Evolutionary conservation across 1,139 yeast species (phyloP).

Genomic region (Lodderomyces elongisporus): DNA sequence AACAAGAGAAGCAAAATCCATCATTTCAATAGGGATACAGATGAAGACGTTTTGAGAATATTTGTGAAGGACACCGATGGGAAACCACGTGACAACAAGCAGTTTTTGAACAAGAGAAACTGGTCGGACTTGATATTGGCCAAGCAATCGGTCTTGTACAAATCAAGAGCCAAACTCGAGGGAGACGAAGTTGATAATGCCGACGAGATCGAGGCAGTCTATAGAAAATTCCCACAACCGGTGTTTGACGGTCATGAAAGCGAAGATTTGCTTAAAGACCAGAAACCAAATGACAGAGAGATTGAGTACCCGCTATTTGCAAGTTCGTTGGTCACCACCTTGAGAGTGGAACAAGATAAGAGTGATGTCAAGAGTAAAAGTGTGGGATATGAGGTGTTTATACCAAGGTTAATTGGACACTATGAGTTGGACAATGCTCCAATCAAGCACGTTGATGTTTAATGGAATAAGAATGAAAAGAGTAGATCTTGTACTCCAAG

Average conservation of each 20-base stretch:
- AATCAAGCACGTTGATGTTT: constrained; percentile 27
- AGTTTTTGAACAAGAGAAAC: constrained; percentile 75
- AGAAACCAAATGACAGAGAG: constrained; percentile 18
- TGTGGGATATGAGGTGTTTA: constrained; percentile 59
- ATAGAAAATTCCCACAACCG: constrained; percentile 31
- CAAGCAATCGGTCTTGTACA: constrained; percentile 26
- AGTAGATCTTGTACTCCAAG: no score
- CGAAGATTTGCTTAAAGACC: constrained; percentile 9
- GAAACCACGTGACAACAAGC: constrained; percentile 44
- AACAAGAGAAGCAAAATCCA: constrained; percentile 67
- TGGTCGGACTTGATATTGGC: constrained; percentile 53
- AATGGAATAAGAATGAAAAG: no score
- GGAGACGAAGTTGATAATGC: constrained; percentile 2
- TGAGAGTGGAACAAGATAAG: constrained; percentile 67
- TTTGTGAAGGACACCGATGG: constrained; percentile 65
- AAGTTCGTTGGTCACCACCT: constrained; percentile 60
- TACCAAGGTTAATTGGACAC: constrained; percentile 53
- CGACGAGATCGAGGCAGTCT: constrained; percentile 6
- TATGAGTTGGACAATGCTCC: constrained; percentile 28
- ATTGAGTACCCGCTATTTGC: constrained; percentile 49
- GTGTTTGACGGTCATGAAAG: constrained; percentile 10
- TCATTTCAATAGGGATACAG: constrained; percentile 56
- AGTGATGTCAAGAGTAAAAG: constrained; percentile 50
- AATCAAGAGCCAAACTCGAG: constrained; percentile 14
- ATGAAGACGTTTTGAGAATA: constrained; percentile 76